These are phyloP conservation scores for Xylariaceae sp. DNA, from an alignment of 2,329 filamentous ascomycete species.

Conservation along the genomic window DNA sequence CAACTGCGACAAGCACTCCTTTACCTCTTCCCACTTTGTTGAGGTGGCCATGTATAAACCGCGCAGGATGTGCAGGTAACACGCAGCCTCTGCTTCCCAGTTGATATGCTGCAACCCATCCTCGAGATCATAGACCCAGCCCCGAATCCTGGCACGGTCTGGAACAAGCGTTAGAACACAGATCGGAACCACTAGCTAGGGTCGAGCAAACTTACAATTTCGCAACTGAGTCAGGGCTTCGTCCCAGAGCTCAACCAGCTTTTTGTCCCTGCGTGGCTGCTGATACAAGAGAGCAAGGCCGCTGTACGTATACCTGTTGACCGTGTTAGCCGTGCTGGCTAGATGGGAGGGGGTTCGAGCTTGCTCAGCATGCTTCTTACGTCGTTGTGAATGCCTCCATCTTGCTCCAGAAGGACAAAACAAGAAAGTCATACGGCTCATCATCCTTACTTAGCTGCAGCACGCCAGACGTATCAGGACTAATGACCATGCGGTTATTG, in stretches of 20 bases:
- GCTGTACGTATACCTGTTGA: constrained; percentile 48
- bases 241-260: constrained; percentile 36
- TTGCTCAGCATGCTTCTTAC: too few relatives aligned
- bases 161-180: constrained; percentile 5
- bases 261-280: constrained; percentile 34
- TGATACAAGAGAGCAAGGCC: constrained; percentile 41
- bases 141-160: constrained; percentile 31
- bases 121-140: constrained; percentile 47
- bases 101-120: constrained; percentile 53
- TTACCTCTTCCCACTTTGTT: constrained; percentile 64
- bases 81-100: constrained; percentile 62
- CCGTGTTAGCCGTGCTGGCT: too few relatives aligned
- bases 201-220: constrained; percentile 26
- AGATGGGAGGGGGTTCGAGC: too few relatives aligned
- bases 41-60: constrained; percentile 65
- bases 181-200: neutral
- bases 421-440: constrained; percentile 48
- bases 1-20: constrained; percentile 50
- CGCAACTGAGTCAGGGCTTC: constrained; percentile 33
- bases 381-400: constrained; percentile 51
- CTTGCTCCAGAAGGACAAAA: constrained; percentile 56
- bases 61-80: constrained; percentile 65
- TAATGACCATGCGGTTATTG: constrained; percentile 46
- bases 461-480: constrained; percentile 51
- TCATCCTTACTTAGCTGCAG: constrained; percentile 43